Percentiles rank a stretch among this genome's conserved stretches.
Evolutionary conservation across 352 stramenopile genomes (phyloP).

Genomic region (Phytophthora pseudosyringae): DNA sequence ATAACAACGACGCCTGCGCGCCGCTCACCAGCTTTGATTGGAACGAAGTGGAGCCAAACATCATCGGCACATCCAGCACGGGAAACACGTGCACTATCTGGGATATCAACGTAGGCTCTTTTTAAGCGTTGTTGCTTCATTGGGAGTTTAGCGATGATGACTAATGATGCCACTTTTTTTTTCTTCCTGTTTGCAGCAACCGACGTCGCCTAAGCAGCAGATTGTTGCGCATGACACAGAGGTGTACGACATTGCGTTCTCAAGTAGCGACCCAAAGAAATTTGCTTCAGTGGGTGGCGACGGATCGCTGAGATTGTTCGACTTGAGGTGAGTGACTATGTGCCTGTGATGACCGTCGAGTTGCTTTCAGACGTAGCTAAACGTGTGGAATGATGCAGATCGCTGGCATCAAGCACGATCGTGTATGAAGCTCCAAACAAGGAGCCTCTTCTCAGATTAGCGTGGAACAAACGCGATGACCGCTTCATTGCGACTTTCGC

Average conservation of each 20-base stretch:
- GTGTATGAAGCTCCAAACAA: conserved; percentile 94
- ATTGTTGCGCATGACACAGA: conserved; percentile 99
- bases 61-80: conserved; percentile 97
- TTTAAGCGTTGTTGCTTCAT: not conserved
- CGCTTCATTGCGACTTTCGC: conserved; percentile 97
- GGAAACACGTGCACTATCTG: conserved; percentile 99
- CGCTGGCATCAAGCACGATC: conserved; percentile 95
- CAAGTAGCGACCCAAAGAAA: conserved; percentile 90
- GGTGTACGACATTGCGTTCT: conserved; percentile 98
- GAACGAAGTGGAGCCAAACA: conserved; percentile 96
- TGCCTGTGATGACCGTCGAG: not conserved
- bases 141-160: not conserved
- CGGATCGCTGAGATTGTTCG: conserved; percentile 97
- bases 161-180: not conserved
- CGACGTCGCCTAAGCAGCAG: conserved; percentile 87
- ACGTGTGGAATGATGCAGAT: conserved; percentile 31
- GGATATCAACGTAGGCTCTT: conserved; percentile 92
- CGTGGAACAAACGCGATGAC: conserved; percentile 98
- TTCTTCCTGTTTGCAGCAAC: conserved; percentile 46
- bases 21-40: conserved; percentile 99
- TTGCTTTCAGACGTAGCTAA: not conserved
- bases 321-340: conserved; percentile 85
- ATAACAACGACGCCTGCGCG: conserved; percentile 91
- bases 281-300: conserved; percentile 98
- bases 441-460: conserved; percentile 92